Conservation (phyloP, 129 eudicot genomes). For the Artemisia argyi region DNA sequence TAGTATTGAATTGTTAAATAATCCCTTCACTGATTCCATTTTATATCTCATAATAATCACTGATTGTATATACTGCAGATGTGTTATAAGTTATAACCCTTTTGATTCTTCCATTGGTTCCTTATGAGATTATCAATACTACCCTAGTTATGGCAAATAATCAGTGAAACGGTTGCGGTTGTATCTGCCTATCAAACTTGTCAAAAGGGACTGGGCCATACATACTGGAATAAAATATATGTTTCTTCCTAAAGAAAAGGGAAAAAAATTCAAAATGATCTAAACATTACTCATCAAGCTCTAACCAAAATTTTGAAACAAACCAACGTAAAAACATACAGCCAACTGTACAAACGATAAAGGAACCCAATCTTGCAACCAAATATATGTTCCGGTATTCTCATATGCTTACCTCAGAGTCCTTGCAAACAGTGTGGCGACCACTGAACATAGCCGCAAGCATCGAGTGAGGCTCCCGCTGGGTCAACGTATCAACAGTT, state of each 20-base stretch:
- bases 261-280: too few species aligned
- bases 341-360: neutral
- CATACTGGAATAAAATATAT: too few species aligned
- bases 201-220: too few species aligned
- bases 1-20: too few species aligned
- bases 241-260: too few species aligned
- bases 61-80: neutral
- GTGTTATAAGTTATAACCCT: neutral
- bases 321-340: neutral
- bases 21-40: too few species aligned
- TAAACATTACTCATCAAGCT: neutral
- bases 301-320: neutral
- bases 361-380: constrained; percentile 6
- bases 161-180: too few species aligned
- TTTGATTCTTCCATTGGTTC: neutral
- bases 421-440: constrained; percentile 73
- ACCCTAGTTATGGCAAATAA: neutral
- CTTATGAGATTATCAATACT: neutral
- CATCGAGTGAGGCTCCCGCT: constrained; percentile 94
- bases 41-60: too few species aligned
- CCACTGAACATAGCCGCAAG: constrained; percentile 99
- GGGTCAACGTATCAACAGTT: constrained; percentile 76
- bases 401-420: constrained; percentile 53
- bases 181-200: too few species aligned
- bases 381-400: constrained; percentile 1